Evolutionary conservation across 495 filamentous ascomycete genomes (phyloP).

Genomic region (Penicillium flavigenum): DNA sequence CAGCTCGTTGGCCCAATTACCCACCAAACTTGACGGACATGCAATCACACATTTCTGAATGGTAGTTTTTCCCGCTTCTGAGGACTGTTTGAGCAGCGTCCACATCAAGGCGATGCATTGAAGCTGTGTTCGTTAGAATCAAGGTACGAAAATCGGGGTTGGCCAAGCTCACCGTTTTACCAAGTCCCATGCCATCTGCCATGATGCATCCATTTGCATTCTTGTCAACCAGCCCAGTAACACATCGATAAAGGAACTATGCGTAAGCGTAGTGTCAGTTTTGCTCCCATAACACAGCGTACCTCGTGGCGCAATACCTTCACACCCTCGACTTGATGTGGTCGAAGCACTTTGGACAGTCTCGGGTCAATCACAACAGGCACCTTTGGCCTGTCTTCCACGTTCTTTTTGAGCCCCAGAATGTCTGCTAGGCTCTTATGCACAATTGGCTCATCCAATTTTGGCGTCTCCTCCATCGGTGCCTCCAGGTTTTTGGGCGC

Average conservation of each 20-base stretch:
- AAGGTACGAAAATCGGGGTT: not conserved
- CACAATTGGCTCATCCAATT: constrained; percentile 76
- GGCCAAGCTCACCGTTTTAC: constrained; percentile 70
- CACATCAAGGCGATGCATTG: constrained; percentile 86
- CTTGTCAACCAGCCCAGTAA: constrained; percentile 88
- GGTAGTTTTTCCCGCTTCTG: constrained; percentile 86
- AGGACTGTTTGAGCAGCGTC: constrained; percentile 93
- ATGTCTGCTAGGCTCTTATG: constrained; percentile 97
- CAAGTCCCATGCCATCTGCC: constrained; percentile 98
- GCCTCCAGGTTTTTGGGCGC: constrained; percentile 54
- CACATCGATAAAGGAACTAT: constrained; percentile 87
- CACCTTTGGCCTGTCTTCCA: constrained; percentile 77
- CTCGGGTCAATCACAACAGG: constrained; percentile 96
- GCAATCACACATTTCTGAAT: constrained; percentile 98
- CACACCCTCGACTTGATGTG: constrained; percentile 97
- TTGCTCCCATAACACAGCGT: not conserved
- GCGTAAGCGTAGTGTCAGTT: constrained; percentile 7
- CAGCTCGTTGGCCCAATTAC: constrained; percentile 96
- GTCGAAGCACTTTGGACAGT: constrained; percentile 85
- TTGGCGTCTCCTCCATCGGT: constrained; percentile 51
- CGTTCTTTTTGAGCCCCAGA: constrained; percentile 87
- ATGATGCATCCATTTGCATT: constrained; percentile 98
- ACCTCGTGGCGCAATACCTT: constrained; percentile 50
- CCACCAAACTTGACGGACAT: constrained; percentile 94
- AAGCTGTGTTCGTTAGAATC: constrained; percentile 49